A percentile compares a stretch with the other conserved stretches of the same genome.
Conservation (phyloP, 768 basidiomycete species). For the Asterophora parasitica region DNA sequence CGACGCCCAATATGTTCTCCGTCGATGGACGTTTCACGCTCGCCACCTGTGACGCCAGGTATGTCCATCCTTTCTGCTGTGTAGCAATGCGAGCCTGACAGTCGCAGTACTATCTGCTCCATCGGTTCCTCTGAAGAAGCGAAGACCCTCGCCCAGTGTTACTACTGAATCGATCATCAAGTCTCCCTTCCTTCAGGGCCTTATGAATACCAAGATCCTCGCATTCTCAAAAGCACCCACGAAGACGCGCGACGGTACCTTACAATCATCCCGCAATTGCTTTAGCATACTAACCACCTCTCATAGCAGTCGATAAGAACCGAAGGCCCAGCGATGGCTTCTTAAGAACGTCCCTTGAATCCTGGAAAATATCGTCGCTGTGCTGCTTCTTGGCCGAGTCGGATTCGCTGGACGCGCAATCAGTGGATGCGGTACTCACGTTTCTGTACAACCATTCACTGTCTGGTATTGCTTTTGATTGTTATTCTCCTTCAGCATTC, state of each 20-base stretch:
- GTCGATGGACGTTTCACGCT: not conserved
- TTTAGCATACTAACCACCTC: not conserved
- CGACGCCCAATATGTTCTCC: not conserved
- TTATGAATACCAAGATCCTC: conserved; percentile 7
- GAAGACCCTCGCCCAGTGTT: conserved; percentile 8
- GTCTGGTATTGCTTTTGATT: conserved; percentile 6
- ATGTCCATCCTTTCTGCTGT: not conserved
- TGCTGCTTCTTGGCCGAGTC: conserved; percentile 2
- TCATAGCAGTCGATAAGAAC: conserved; percentile 5
- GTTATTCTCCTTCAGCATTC: not conserved
- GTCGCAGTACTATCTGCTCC: not conserved
- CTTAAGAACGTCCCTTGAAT: conserved; percentile 1
- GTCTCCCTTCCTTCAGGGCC: conserved; percentile 10
- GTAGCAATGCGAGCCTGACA: too few relatives aligned
- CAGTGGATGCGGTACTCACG: conserved; percentile 8
- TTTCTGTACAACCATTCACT: conserved; percentile 16
- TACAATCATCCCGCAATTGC: not conserved
- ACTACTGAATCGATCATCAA: conserved; percentile 4
- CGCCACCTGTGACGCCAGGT: not conserved
- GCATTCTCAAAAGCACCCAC: conserved; percentile 8
- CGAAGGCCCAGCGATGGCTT: conserved; percentile 3
- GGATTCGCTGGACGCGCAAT: not conserved
- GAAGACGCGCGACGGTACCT: conserved; percentile 7
- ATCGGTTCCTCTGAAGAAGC: not conserved
- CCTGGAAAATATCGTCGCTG: conserved; percentile 9